Conservation (phyloP, 73 alveolate species). For the Paramecium tetraurelia region DNA sequence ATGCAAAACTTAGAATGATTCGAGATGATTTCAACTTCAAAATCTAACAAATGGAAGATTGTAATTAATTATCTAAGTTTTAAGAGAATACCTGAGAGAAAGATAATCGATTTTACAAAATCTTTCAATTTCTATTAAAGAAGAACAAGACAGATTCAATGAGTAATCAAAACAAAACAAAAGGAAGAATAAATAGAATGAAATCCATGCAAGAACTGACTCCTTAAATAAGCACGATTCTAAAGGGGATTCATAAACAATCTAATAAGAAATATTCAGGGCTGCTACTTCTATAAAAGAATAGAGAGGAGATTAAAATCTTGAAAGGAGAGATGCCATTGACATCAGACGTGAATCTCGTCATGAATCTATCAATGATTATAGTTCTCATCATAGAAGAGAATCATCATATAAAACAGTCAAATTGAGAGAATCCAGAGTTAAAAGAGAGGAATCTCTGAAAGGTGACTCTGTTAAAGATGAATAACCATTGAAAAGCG, state of each 20-base stretch:
- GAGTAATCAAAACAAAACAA: background rate
- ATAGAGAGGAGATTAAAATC: background rate
- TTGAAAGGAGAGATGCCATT: background rate
- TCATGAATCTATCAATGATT: background rate
- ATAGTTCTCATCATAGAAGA: slow-evolving; percentile 1
- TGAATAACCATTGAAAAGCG: slow-evolving; percentile 22
- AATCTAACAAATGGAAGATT: background rate
- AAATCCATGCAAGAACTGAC: background rate
- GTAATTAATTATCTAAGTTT: slow-evolving; percentile 16
- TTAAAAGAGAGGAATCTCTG: background rate
- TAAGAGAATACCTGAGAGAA: slow-evolving; percentile 30
- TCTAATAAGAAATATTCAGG: background rate
- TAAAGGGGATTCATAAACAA: background rate
- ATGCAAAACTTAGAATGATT: background rate
- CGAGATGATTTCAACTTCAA: background rate
- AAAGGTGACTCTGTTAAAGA: slow-evolving; percentile 2
- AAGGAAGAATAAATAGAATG: background rate
- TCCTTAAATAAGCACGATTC: background rate
- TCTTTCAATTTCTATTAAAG: background rate
- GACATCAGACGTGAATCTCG: background rate
- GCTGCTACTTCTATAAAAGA: background rate
- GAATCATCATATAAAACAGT: slow-evolving; percentile 11
- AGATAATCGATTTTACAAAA: background rate
- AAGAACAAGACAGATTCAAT: background rate
- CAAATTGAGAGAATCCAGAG: background rate